These are phyloP conservation scores for Lactarius trivialis DNA, from an alignment of 768 basidiomycete species.

Conservation along the genomic window DNA sequence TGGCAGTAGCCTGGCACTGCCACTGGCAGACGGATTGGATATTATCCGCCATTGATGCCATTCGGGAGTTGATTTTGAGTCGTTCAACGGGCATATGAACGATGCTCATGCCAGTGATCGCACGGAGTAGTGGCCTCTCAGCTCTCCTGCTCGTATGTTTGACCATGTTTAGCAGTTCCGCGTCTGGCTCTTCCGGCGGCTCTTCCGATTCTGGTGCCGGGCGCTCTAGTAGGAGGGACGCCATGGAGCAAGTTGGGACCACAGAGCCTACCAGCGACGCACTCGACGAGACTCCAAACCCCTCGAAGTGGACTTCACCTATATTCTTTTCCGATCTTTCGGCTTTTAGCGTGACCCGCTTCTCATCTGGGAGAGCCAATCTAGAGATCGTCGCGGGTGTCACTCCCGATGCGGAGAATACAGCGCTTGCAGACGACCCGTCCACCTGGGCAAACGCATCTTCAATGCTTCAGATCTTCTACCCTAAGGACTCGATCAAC, in stretches of 20 bases:
- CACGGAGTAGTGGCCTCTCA: not conserved
- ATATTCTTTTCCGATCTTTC: slow-evolving; percentile 11
- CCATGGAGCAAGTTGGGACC: not conserved
- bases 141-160: not conserved
- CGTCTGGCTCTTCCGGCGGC: not conserved
- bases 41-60: not conserved
- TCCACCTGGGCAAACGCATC: slow-evolving; percentile 30
- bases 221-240: not conserved
- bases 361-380: slow-evolving; percentile 17
- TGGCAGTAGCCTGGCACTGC: too few species aligned
- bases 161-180: not conserved
- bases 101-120: not conserved
- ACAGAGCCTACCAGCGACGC: not conserved
- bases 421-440: slow-evolving; percentile 1
- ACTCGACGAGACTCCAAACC: not conserved
- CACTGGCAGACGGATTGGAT: not conserved
- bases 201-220: not conserved
- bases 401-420: not conserved
- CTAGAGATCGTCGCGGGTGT: slow-evolving; percentile 19
- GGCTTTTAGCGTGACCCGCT: slow-evolving; percentile 16
- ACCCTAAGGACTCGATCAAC: slow-evolving; percentile 64
- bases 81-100: not conserved
- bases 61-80: not conserved
- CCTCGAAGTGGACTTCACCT: slow-evolving; percentile 14
- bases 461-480: slow-evolving; percentile 55